A percentile compares a stretch with the other conserved stretches of the same genome.
Evolutionary conservation across 2,329 filamentous ascomycete species (phyloP).

Genomic region (Penicillium sp.): DNA sequence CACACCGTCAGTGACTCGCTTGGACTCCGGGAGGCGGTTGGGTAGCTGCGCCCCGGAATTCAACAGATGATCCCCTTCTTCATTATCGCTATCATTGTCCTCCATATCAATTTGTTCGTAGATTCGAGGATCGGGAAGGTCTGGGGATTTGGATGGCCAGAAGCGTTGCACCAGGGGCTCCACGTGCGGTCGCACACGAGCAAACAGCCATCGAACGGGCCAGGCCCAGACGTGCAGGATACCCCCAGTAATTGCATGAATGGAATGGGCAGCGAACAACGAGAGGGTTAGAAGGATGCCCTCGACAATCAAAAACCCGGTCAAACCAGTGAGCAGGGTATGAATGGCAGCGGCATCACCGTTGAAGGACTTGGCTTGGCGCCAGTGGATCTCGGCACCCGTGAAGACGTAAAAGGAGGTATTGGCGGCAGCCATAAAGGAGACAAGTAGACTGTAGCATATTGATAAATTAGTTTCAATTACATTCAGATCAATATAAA

Average conservation of each 20-base stretch:
- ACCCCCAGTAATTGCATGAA: constrained; percentile 26
- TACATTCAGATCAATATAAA: too few relatives aligned
- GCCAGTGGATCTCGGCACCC: constrained; percentile 39
- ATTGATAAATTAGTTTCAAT: background rate
- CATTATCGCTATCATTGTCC: constrained; percentile 24
- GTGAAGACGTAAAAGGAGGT: constrained; percentile 34
- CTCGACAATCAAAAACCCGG: constrained; percentile 33
- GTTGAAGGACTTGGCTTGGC: constrained; percentile 33
- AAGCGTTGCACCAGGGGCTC: constrained; percentile 3
- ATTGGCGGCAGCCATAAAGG: constrained; percentile 34
- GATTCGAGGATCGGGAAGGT: constrained; percentile 19
- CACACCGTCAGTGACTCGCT: constrained; percentile 9
- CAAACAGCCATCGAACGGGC: constrained; percentile 18
- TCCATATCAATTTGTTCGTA: constrained; percentile 27
- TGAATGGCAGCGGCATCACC: constrained; percentile 33
- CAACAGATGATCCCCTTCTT: constrained; percentile 16
- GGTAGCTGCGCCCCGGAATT: constrained; percentile 7
- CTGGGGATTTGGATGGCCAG: background rate
- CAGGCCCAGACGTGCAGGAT: constrained; percentile 26
- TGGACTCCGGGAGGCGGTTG: constrained; percentile 7
- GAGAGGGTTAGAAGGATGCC: constrained; percentile 25
- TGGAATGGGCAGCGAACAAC: constrained; percentile 23
- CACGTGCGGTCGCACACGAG: constrained; percentile 10
- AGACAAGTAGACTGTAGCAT: constrained; percentile 26
- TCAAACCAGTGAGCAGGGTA: constrained; percentile 33